Evolutionary conservation across 176 grass and related monocot genomes (phyloP).

Genomic region (Avena atlantica): DNA sequence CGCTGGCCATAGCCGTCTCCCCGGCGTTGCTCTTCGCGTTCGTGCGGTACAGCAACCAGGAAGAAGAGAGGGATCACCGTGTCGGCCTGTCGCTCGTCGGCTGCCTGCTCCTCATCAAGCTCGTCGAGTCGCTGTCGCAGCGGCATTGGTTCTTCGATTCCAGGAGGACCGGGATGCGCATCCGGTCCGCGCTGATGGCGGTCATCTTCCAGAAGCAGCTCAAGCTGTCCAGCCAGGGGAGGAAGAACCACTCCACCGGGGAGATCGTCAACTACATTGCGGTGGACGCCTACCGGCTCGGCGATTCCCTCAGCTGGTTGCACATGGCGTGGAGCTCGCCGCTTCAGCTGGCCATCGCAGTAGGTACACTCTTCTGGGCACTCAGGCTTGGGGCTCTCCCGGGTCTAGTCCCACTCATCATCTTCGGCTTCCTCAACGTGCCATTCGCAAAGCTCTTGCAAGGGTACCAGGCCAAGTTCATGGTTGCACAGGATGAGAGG

Average conservation of each 20-base stretch:
- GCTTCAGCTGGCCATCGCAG: slow-evolving; percentile 63
- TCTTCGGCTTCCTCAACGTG: slow-evolving; percentile 76
- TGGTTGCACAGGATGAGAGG: slow-evolving; percentile 84
- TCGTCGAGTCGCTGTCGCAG: slow-evolving; percentile 82
- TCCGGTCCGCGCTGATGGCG: slow-evolving; percentile 77
- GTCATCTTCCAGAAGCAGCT: slow-evolving; percentile 84
- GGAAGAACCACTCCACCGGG: slow-evolving; percentile 72
- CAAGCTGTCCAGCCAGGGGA: slow-evolving; percentile 71
- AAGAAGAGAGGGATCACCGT: slow-evolving; percentile 50
- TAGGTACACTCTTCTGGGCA: slow-evolving; percentile 75
- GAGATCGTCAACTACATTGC: slow-evolving; percentile 92
- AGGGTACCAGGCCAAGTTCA: slow-evolving; percentile 76
- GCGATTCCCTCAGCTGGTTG: slow-evolving; percentile 81
- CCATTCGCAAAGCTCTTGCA: slow-evolving; percentile 81
- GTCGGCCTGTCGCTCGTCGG: slow-evolving; percentile 53
- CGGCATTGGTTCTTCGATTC: slow-evolving; percentile 85
- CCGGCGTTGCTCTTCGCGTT: slow-evolving; percentile 77
- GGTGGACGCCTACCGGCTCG: slow-evolving; percentile 83
- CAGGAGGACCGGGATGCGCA: slow-evolving; percentile 77
- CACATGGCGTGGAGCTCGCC: slow-evolving; percentile 85
- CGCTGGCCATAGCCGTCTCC: slow-evolving; percentile 41
- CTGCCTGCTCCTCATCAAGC: slow-evolving; percentile 62
- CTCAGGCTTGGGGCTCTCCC: slow-evolving; percentile 77
- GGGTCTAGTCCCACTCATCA: slow-evolving; percentile 66
- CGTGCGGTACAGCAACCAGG: slow-evolving; percentile 59